phyloP scores from a whole-genome alignment of 1,284 basidiomycete species.

The Fereydounia khargensis region DNA sequence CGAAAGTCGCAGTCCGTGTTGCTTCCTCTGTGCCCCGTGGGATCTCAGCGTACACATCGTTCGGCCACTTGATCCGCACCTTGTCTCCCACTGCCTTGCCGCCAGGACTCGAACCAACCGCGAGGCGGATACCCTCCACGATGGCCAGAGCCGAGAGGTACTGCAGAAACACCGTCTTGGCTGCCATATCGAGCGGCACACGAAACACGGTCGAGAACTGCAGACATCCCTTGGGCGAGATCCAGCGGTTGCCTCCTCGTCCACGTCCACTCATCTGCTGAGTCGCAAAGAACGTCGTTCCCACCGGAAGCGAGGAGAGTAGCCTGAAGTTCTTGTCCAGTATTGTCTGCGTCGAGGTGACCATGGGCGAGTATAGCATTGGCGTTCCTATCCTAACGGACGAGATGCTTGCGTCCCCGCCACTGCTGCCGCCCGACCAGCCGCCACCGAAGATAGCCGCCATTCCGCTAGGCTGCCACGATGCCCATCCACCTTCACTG shows the following conservation, averaged over 20 bases:
- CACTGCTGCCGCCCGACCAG: not conserved
- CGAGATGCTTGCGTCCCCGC: not conserved
- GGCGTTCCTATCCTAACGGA: slow-evolving; percentile 65
- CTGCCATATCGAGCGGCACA: slow-evolving; percentile 64
- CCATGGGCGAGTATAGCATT: slow-evolving; percentile 80
- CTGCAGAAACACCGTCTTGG: slow-evolving; percentile 87
- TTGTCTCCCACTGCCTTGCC: slow-evolving; percentile 63
- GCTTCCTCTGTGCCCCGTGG: slow-evolving; percentile 32
- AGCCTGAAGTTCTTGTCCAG: slow-evolving; percentile 81
- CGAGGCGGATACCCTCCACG: slow-evolving; percentile 70
- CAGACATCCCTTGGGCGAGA: slow-evolving; percentile 85
- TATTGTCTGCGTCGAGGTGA: slow-evolving; percentile 93
- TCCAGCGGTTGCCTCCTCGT: slow-evolving; percentile 85
- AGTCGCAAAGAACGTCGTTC: slow-evolving; percentile 77
- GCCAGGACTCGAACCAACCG: slow-evolving; percentile 62
- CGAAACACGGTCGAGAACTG: slow-evolving; percentile 79
- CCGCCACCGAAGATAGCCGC: not conserved
- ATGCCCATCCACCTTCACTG: not conserved
- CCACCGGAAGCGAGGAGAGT: slow-evolving; percentile 70
- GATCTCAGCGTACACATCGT: slow-evolving; percentile 83
- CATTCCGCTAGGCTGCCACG: not conserved
- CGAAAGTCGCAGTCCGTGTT: slow-evolving; percentile 59
- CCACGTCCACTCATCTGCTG: slow-evolving; percentile 86
- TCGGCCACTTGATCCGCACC: slow-evolving; percentile 84
- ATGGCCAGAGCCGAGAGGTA: slow-evolving; percentile 88